A percentile compares a stretch with the other conserved stretches of the same genome.
Conservation (phyloP, 306 rosid genomes). For the cucumber (Cucumis sativus) region Cucumber_9930_V3 NC_026657.2:13968001-13968500, state of each 20-base stretch:
- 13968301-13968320: neutral
- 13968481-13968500: too few relatives aligned
- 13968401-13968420: too few relatives aligned
- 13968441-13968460: too few relatives aligned
- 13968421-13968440: neutral
- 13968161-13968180: neutral
- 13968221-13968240: conserved; percentile 3
- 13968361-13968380: too few relatives aligned
- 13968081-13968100: neutral
- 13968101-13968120: neutral
- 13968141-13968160: neutral
- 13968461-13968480: neutral
- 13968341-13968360: neutral
- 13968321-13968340: neutral
- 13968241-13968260: neutral
- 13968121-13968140: neutral
- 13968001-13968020: neutral
- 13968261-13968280: neutral
- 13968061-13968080: neutral
- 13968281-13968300: neutral
- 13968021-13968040: neutral
- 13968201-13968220: neutral
- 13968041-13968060: neutral
- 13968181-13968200: neutral
- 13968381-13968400: neutral